Base-by-base conservation (phyloP, 148 eudicot genomes). In the Silene uniflora region DNA sequence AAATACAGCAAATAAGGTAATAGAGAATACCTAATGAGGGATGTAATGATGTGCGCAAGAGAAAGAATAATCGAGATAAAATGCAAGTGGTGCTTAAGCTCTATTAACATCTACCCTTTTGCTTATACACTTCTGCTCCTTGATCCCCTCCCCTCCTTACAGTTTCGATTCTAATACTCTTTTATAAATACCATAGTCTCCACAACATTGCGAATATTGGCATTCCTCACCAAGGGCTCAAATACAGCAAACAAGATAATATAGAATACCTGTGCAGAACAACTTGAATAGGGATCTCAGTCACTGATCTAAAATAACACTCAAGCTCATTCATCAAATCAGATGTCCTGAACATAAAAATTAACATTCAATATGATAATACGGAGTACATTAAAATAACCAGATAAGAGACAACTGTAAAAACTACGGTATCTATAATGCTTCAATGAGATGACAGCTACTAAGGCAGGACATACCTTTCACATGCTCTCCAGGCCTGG, bases 271-370 rank as follows among this genome's bases (percentile, higher is more conserved):
- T 88, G 6, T 91, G 82, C 67, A 90, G 85, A 78, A 95, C 76
- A 87, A 94, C 96, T 84, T 87, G 89, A 79, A 87, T 73, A 78
- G 97, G 98, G 78, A 95, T 81, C 19, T 78, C 76, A 77, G 85
- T 75, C 52, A 83, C 73, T n/a, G 91, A 86, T 85, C 92, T 89
- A 78, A 88, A 89, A 76, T 88, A 79, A 56, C 58, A 17, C 55
- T 73, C 75, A 17, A 95, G 89, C 80, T 89, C 88, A 67, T 84
- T 79, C 64, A 89, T 49, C 56, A 90, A 81, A 27, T 90, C 87
- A 47, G 80, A 77, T 67, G 94, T 84, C 92, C 98, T 95, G 87
- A 75, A 80, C 23, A 1, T n/a, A 10, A 44, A 64, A 62, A 29
- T 27, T 13, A 29, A 8, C 54, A 42, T 13, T 21, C 7, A 55